Conservation (phyloP, 805 yeast species). For the Lachancea lanzarotensis region DNA sequence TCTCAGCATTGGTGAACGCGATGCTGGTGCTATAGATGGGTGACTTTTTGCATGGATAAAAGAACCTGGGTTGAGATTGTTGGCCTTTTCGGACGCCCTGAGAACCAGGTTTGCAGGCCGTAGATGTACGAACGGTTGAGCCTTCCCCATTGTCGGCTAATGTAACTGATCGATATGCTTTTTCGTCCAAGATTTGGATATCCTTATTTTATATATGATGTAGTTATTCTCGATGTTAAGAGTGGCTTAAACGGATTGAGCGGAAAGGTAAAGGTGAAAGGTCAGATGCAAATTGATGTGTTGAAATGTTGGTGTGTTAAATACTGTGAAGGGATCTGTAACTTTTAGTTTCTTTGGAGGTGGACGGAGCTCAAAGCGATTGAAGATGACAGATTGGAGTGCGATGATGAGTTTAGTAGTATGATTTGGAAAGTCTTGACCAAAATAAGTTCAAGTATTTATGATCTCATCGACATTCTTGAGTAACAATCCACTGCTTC, state of each 20-base stretch:
- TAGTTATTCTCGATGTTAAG: not conserved
- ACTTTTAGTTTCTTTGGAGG: not conserved
- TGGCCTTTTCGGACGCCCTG: not conserved
- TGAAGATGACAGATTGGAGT: too few relatives aligned
- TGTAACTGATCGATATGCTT: not conserved
- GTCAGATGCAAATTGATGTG: too few relatives aligned
- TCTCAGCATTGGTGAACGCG: conserved; percentile 14
- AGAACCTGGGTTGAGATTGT: not conserved
- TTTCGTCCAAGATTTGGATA: not conserved
- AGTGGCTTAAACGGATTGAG: not conserved
- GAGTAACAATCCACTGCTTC: not conserved
- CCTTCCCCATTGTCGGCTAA: conserved; percentile 14
- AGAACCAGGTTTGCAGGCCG: conserved; percentile 18
- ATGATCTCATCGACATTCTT: not conserved
- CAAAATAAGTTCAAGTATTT: not conserved
- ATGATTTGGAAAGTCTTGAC: not conserved
- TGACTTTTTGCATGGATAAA: not conserved
- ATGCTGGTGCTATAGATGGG: conserved; percentile 2
- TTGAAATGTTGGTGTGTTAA: too few relatives aligned
- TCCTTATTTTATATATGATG: not conserved
- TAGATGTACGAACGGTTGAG: conserved; percentile 21
- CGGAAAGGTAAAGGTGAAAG: too few relatives aligned
- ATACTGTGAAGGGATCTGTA: too few relatives aligned
- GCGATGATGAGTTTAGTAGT: too few relatives aligned
- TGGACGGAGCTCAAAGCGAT: not conserved